These are phyloP conservation scores for Hymenotorrendiella dingleyae DNA, from an alignment of 2,329 filamentous ascomycete species.

Conservation along the genomic window DNA sequence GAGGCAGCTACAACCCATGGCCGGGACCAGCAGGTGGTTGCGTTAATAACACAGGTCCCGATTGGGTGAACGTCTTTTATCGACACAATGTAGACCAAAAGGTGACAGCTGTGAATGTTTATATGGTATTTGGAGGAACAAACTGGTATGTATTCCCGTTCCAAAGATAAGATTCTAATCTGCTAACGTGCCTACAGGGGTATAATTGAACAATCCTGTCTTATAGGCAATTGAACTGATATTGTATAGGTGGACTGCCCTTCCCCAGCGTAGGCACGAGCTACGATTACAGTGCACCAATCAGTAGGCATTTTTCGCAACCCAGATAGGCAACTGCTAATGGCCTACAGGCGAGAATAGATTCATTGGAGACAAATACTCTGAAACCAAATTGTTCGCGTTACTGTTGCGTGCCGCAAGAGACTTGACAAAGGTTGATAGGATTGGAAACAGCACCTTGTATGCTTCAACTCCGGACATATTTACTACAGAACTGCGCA, in stretches of 20 bases:
- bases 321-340: background rate
- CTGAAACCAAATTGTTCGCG: conserved; percentile 56
- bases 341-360: conserved; percentile 27
- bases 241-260: conserved; percentile 42
- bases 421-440: conserved; percentile 50
- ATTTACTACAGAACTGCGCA: conserved; percentile 49
- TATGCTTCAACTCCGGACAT: conserved; percentile 48
- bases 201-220: background rate
- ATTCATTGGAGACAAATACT: conserved; percentile 52
- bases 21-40: conserved; percentile 45
- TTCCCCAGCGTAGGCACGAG: conserved; percentile 52
- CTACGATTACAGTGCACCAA: conserved; percentile 59
- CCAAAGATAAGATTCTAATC: too few relatives aligned
- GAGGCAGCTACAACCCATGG: conserved; percentile 56
- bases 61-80: conserved; percentile 61
- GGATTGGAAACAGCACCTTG: conserved; percentile 41
- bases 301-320: conserved; percentile 27
- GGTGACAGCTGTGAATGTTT: conserved; percentile 53
- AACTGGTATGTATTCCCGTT: conserved; percentile 40
- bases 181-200: background rate
- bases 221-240: background rate
- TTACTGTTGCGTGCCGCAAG: conserved; percentile 53
- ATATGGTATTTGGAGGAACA: conserved; percentile 61
- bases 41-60: conserved; percentile 44
- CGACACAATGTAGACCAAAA: conserved; percentile 54